Evolutionary conservation across 1,284 basidiomycete species (phyloP), one percentile per base, ranked within the genome.

Genomic region (Austroboletus novae-zelandiae): DNA sequence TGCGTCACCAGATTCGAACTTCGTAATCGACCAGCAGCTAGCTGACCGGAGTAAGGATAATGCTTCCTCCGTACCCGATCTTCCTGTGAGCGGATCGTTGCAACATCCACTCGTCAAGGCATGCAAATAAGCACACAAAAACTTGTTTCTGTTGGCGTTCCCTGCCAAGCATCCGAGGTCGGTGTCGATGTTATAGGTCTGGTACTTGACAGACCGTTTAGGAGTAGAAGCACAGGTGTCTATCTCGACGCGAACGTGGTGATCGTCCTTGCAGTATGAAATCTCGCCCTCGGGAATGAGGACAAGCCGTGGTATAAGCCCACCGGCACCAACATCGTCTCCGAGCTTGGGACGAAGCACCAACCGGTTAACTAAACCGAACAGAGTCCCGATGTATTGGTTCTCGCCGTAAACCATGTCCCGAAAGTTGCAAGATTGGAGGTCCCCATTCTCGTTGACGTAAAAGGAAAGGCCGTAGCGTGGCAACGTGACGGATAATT

Each of bases 51-150:
- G 60, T 17, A 72, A 57, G 14, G 59, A 51, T 7, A 79, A 54
- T 1, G 78, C 78, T 48, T 79, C 72, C 47, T 78, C 73, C 0
- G 71, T 75, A 11, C 79, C 80, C 0, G 72, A 75, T 25, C 64
- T 70, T 7, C 67, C 59, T 0, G 74, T 75, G 4, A 81, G 63
- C 0, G 74, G 74, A 57, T 81, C 80, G 3, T 69, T 64, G 9
- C 74, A 57, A 23, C 67, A 69, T 1, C 63, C 59, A 43, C 71
- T 71, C 0, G 73, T 78, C n/a, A 77, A 37, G 1, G 75, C 74
- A 20, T 80, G 79, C 15, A 81, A 64, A 39, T 76, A 75, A 2
- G 71, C 62, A 40, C 66, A 66, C 52, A 69, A 77, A 0, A 76
- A 57, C 25, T 66, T 66, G 56, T 65, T 70, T 5, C 61, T 61